Base-by-base conservation (phyloP, 1,139 yeast species). In the Saccharomyces hybrid region DNA sequence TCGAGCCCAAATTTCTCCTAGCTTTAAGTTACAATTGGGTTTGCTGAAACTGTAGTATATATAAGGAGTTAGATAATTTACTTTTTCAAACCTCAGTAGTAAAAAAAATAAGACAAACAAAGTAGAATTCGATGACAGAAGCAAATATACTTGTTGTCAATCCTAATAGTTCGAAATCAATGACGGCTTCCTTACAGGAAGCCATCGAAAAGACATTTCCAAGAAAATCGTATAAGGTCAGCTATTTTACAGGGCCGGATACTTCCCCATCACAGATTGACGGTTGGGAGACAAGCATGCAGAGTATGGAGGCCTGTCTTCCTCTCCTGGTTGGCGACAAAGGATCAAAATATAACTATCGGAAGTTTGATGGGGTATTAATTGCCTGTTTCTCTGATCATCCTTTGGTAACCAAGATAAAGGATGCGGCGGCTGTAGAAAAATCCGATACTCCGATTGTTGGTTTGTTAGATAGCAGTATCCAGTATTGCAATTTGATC, bases 341-440 rank as follows among this genome's bases (percentile, higher is more conserved):
- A 3, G 64, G 70, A 28, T 61, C 77, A 7, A 62, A 67, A 2
- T 56, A 69, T 23, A 81, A 78, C 64, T 61, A 56, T 49, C 49
- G 49, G 14, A 56, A 52, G 11, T 62, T 51, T 50, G 89, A 84
- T 63, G 95, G 87, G 1, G 81, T 81, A 58, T 72, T 88, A 50
- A 76, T 88, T 0, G 84, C 90, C 51, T 88, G 96, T 66, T 88
- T 82, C 65, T 85, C 93, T 3, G 89, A 87, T 64, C 96, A 88
- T 66, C 95, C 95, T 0, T 74, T 88, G 59, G 79, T 85, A n/a
- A 71, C 75, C 50, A 71, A 78, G 34, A 71, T 88, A 53, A 71
- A 78, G 14, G 70, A 76, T 46, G 67, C 72, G 50, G 76, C 84
- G 6, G 57, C 61, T 4, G 77, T 74, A 9, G 41, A 32, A 13